Evolutionary conservation across 2,329 filamentous ascomycete genomes (phyloP).

Genomic region (Dactylonectria macrodidyma): DNA sequence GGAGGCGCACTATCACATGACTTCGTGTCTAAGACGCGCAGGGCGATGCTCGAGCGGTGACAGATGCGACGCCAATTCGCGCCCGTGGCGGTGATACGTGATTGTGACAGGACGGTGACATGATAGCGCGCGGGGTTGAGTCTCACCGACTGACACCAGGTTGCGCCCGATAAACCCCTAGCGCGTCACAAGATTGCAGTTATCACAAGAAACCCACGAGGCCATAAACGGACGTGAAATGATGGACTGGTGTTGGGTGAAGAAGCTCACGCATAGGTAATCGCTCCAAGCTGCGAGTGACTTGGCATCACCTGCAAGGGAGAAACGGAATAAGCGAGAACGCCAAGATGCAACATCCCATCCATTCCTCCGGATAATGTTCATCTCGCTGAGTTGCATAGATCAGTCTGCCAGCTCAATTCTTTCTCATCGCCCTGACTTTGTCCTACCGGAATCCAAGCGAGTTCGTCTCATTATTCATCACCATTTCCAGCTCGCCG

Average conservation of each 20-base stretch:
- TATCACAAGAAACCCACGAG: conserved; percentile 2
- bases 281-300: not conserved
- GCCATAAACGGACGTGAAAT: not conserved
- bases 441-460: not conserved
- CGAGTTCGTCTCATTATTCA: not conserved
- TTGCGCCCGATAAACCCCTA: conserved; percentile 8
- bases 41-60: conserved; percentile 24
- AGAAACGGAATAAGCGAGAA: too few relatives aligned
- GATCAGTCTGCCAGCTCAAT: not conserved
- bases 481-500: not conserved
- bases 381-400: not conserved
- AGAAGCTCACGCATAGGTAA: not conserved
- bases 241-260: not conserved
- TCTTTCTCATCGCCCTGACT: not conserved
- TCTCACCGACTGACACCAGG: conserved; percentile 7
- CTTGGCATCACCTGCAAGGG: not conserved
- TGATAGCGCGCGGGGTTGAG: conserved; percentile 11
- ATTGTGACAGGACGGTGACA: conserved; percentile 14
- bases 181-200: not conserved
- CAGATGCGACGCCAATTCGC: conserved; percentile 26
- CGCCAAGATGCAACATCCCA: too few relatives aligned
- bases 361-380: not conserved
- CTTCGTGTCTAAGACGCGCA: conserved; percentile 41
- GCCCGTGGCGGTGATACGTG: conserved; percentile 26
- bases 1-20: conserved; percentile 46